Evolutionary conservation across 108 stramenopile species (phyloP), one percentile per base, ranked within the genome.

Genomic region (Cyclostephanos tholiformis): DNA sequence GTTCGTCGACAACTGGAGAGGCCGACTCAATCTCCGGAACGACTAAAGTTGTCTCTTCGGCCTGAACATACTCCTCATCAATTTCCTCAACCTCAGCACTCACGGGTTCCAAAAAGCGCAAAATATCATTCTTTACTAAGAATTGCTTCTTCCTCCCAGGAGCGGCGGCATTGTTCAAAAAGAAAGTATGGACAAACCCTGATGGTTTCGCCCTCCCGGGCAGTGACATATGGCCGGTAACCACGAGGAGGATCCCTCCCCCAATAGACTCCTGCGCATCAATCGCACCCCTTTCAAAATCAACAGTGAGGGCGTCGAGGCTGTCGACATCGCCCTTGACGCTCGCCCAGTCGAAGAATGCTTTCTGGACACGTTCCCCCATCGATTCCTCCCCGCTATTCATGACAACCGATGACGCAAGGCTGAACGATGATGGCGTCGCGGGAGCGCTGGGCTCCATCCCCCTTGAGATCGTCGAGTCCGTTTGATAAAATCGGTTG

Each of bases 141-240:
- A 71, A 92, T 43, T 82, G 75, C 58, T 79, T 85, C 74, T 85
- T 89, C 71, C 74, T 87, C 25, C 85, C 85, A 4, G 65, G 52
- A 22, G 69, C 53, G 16, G 72, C 59, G 4, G 46, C 69, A 72
- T 73, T 71, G 51, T 75, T 79, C 39, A 94, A 68, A 60, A 94
- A 89, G 66, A 94, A 91, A 19, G 93, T 91, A 43, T 94, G 93
- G 49, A 89, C 87, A 55, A 94, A 94, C 16, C 72, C 70, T 63
- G 80, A 80, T 16, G 81, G 50, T 20, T 71, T 71, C 51, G 38
- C 9, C 17, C 51, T 69, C 23, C 38, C 69, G 9, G 75, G 67
- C 19, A 80, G 35, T 41, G 55, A 61, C 73, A 81, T 86, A 61
- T 87, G 82, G 12, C 90, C 93, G 49, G 93, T 91, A 25, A 90